phyloP scores from a whole-genome alignment of 345 rosid genomes.

The Arabis alpina region DNA sequence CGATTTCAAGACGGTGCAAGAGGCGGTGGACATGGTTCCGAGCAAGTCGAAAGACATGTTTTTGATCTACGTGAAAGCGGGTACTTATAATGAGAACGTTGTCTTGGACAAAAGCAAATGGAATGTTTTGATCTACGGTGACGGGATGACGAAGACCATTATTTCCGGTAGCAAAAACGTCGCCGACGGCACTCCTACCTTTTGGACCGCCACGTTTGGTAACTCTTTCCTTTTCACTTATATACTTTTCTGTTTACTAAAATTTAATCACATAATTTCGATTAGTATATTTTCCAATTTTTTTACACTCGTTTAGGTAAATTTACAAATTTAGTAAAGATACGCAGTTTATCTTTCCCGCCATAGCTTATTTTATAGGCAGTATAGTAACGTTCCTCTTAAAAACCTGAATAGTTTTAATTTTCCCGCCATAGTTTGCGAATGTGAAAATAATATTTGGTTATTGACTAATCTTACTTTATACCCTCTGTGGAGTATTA shows the following conservation, averaged over 20 bases:
- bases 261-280: too few relatives aligned
- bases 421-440: too few relatives aligned
- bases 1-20: constrained; percentile 48
- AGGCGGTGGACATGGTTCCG: constrained; percentile 57
- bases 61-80: constrained; percentile 68
- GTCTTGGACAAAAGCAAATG: constrained; percentile 59
- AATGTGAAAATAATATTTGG: too few relatives aligned
- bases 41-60: constrained; percentile 55
- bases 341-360: too few relatives aligned
- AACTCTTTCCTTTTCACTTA: constrained; percentile 20
- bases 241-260: not conserved
- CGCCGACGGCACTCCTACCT: constrained; percentile 59
- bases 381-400: too few relatives aligned
- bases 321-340: too few relatives aligned
- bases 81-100: constrained; percentile 67
- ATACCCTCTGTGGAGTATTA: too few relatives aligned
- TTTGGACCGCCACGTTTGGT: constrained; percentile 71
- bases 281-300: not conserved
- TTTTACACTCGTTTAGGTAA: too few relatives aligned
- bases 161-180: constrained; percentile 60
- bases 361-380: too few relatives aligned
- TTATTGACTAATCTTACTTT: not conserved
- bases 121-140: constrained; percentile 87
- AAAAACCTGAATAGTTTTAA: too few relatives aligned
- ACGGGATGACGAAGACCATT: constrained; percentile 58